Percentiles rank a stretch among this genome's conserved stretches.
phyloP scores from a whole-genome alignment of 2,329 filamentous ascomycete genomes.

The Phyllosticta paracitricarpa region DNA sequence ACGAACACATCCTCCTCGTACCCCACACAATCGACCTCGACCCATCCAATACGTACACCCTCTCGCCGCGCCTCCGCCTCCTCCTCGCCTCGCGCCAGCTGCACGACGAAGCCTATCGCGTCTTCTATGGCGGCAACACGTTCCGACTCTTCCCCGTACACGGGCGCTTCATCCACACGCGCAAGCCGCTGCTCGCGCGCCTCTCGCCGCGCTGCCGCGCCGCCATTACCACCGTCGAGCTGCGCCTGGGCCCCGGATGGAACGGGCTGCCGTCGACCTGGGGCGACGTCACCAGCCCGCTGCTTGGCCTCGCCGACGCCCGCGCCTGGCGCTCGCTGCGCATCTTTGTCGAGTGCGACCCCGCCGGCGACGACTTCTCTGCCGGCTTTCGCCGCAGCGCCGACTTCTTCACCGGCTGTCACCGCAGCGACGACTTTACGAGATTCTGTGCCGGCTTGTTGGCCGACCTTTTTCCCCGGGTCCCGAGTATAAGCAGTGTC shows the following conservation, averaged over 20 bases:
- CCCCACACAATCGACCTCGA: slow-evolving; percentile 55
- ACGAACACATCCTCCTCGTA: slow-evolving; percentile 37
- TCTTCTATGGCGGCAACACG: slow-evolving; percentile 43
- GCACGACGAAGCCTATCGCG: slow-evolving; percentile 41
- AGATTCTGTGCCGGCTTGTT: slow-evolving; percentile 52
- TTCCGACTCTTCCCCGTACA: slow-evolving; percentile 46
- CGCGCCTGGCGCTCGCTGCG: slow-evolving; percentile 48
- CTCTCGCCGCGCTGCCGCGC: slow-evolving; percentile 51
- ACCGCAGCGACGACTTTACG: slow-evolving; percentile 57
- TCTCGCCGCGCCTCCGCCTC: slow-evolving; percentile 51
- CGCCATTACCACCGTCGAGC: slow-evolving; percentile 53
- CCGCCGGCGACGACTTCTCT: slow-evolving; percentile 53
- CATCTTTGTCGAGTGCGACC: slow-evolving; percentile 64
- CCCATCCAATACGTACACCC: slow-evolving; percentile 51
- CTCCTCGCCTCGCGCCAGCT: slow-evolving; percentile 51
- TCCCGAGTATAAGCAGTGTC: slow-evolving; percentile 48
- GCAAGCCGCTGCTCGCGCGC: slow-evolving; percentile 59
- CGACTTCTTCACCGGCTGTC: slow-evolving; percentile 57
- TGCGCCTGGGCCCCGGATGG: slow-evolving; percentile 66
- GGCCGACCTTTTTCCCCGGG: slow-evolving; percentile 43
- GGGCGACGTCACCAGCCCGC: slow-evolving; percentile 17
- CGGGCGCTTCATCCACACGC: slow-evolving; percentile 57
- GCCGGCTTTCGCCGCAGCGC: slow-evolving; percentile 56
- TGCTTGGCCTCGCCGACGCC: slow-evolving; percentile 54
- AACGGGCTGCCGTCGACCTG: slow-evolving; percentile 59